phyloP scores from a whole-genome alignment of 345 rosid species.

The Eucalyptus caleyi region DNA sequence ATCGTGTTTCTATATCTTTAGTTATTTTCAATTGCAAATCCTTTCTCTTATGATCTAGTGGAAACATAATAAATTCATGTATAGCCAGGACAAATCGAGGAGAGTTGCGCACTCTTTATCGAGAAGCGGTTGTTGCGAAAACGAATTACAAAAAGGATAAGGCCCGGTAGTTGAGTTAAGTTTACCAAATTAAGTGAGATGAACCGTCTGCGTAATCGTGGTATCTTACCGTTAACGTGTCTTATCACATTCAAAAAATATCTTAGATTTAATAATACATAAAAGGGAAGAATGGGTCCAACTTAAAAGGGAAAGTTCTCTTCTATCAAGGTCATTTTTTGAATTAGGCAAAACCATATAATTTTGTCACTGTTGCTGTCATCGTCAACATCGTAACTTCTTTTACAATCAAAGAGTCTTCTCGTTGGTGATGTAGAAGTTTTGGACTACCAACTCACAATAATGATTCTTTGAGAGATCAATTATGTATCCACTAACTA shows the following conservation, averaged over 20 bases:
- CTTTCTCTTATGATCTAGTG: not conserved
- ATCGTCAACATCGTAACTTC: not conserved
- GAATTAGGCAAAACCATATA: not conserved
- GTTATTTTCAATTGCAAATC: not conserved
- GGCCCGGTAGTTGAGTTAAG: not conserved
- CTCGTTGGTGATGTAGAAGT: not conserved
- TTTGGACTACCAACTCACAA: not conserved
- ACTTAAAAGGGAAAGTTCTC: not conserved
- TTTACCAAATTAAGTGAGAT: not conserved
- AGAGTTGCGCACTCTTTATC: not conserved
- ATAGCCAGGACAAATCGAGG: not conserved
- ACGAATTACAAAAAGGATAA: not conserved
- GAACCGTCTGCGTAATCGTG: not conserved
- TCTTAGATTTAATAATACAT: not conserved
- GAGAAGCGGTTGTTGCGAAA: not conserved
- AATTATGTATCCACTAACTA: not conserved
- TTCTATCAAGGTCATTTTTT: not conserved
- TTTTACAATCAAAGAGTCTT: not conserved
- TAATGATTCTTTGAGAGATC: not conserved
- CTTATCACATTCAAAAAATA: not conserved
- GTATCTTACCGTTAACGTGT: not conserved
- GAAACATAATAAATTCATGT: not conserved
- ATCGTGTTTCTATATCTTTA: not conserved
- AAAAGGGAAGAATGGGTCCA: not conserved
- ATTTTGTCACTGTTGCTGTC: not conserved